Evolutionary conservation across 768 basidiomycete species (phyloP).

Genomic region (Artomyces pyxidatus): DNA sequence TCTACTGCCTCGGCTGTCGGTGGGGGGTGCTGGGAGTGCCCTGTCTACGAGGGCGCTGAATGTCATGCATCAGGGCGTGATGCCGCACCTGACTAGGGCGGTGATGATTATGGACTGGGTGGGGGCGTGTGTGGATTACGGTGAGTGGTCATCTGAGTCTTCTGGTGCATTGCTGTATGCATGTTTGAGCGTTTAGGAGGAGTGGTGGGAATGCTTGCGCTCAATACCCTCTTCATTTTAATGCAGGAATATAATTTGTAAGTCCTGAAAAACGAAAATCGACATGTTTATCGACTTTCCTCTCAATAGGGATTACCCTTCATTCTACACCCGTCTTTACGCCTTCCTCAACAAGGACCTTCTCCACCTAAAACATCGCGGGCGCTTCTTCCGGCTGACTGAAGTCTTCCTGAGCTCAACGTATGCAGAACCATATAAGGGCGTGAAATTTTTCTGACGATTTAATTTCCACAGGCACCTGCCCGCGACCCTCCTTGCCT

Average conservation of each 20-base stretch:
- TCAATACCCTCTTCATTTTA: conserved; percentile 86
- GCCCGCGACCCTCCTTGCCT: conserved; percentile 85
- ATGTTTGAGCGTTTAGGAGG: conserved; percentile 47
- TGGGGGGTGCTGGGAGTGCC: conserved; percentile 26
- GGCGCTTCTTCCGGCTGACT: conserved; percentile 88
- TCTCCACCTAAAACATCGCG: conserved; percentile 86
- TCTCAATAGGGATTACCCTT: conserved; percentile 80
- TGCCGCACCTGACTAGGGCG: conserved; percentile 76
- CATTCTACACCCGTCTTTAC: conserved; percentile 90
- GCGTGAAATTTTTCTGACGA: neutral
- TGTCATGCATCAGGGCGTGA: conserved; percentile 73
- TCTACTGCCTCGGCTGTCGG: conserved; percentile 53
- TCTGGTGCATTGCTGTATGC: too few relatives aligned
- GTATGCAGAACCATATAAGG: conserved; percentile 37
- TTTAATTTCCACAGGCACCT: conserved; percentile 51
- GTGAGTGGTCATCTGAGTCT: too few relatives aligned
- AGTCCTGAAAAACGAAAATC: conserved; percentile 23
- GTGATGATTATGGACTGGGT: conserved; percentile 91
- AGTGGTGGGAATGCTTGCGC: conserved; percentile 74
- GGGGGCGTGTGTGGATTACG: conserved; percentile 72
- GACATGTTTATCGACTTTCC: neutral
- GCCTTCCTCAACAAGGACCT: conserved; percentile 81
- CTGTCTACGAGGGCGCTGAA: conserved; percentile 55
- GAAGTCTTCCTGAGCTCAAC: conserved; percentile 90
- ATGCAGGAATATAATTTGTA: conserved; percentile 93